Evolutionary conservation across 805 yeast genomes (phyloP).

Genomic region (Teunomyces barrocoloradensis): DNA sequence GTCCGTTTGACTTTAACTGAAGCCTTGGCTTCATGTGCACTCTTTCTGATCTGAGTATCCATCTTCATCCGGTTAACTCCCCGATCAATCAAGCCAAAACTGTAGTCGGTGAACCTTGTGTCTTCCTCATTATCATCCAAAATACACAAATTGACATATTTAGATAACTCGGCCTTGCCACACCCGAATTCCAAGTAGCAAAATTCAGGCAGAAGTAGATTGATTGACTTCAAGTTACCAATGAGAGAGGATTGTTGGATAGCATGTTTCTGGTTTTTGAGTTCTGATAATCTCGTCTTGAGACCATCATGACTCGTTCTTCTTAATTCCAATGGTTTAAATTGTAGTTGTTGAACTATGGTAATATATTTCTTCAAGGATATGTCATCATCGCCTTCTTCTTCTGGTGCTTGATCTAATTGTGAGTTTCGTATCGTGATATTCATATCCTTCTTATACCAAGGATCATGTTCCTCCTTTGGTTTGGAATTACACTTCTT

Average conservation of each 20-base stretch:
- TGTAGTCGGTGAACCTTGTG: conserved; percentile 17
- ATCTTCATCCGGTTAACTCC: conserved; percentile 75
- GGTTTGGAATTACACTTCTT: conserved; percentile 56
- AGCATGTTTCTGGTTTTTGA: conserved; percentile 70
- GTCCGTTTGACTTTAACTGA: conserved; percentile 42
- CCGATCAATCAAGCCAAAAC: conserved; percentile 69
- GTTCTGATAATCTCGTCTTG: conserved; percentile 42
- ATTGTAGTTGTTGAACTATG: conserved; percentile 11
- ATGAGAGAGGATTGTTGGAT: conserved; percentile 79
- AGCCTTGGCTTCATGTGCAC: conserved; percentile 31
- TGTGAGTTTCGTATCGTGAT: conserved; percentile 11
- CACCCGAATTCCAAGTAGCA: conserved; percentile 81
- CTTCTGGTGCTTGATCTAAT: not conserved
- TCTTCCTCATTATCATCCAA: conserved; percentile 17
- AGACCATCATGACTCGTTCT: conserved; percentile 29
- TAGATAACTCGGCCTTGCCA: conserved; percentile 81
- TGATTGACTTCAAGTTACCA: conserved; percentile 53
- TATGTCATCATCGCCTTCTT: conserved; percentile 10
- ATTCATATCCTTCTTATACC: conserved; percentile 54
- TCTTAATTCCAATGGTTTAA: conserved; percentile 16
- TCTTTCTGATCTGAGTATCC: conserved; percentile 65
- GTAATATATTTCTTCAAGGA: conserved; percentile 18
- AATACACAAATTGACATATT: conserved; percentile 51
- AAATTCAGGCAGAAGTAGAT: conserved; percentile 33
- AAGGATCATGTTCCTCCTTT: conserved; percentile 38